These are phyloP conservation scores for Amborella trichopoda DNA, from an alignment of 164 flowering plant species.

Conservation along the genomic window DNA sequence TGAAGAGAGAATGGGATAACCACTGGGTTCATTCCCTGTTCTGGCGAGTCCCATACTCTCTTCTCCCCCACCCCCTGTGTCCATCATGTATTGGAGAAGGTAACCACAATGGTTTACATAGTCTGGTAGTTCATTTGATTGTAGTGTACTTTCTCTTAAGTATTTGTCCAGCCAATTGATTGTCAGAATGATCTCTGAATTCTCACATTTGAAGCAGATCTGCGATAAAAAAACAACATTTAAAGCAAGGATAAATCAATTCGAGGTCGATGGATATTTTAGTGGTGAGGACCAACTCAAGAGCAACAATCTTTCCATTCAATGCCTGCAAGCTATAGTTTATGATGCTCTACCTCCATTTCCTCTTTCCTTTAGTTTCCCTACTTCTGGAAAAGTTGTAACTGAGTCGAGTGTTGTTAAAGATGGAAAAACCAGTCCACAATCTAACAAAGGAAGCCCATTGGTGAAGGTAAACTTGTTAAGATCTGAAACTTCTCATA, in stretches of 20 bases:
- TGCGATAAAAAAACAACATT: constrained; percentile 46
- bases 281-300: constrained; percentile 5
- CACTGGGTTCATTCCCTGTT: too few species aligned
- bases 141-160: too few species aligned
- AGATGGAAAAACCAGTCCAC: too few species aligned
- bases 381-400: constrained; percentile 1
- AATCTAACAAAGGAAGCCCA: constrained; percentile 7
- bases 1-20: too few species aligned
- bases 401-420: constrained; percentile 6
- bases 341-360: constrained; percentile 39
- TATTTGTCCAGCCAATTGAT: too few species aligned
- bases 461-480: constrained; percentile 34
- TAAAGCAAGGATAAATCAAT: constrained; percentile 40
- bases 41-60: too few species aligned
- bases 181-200: constrained; percentile 12
- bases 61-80: too few species aligned
- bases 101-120: too few species aligned
- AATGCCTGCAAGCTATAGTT: constrained; percentile 51
- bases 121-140: too few species aligned
- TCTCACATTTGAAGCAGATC: constrained; percentile 59
- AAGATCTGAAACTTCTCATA: constrained; percentile 30
- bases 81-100: too few species aligned
- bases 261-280: constrained; percentile 56
- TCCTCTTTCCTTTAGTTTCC: constrained; percentile 12
- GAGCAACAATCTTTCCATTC: constrained; percentile 18